A percentile compares a stretch with the other conserved stretches of the same genome.
Conservation (phyloP, 2,329 filamentous ascomycete species). For the Cladosporium sp. region DNA sequence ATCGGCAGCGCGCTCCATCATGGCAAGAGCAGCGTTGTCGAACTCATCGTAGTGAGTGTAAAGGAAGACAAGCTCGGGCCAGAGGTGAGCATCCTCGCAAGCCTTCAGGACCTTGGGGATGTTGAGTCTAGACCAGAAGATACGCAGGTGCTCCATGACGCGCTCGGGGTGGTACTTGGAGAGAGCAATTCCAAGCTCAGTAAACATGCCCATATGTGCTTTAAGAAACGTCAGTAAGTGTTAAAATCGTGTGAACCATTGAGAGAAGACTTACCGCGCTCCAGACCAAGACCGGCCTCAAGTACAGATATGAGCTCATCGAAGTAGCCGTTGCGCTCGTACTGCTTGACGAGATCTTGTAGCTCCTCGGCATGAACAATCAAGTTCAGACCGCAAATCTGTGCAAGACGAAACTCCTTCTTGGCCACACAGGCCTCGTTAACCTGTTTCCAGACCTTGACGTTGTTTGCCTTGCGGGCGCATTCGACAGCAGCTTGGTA, state of each 20-base stretch:
- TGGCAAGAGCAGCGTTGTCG: conserved; percentile 93
- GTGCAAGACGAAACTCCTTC: conserved; percentile 97
- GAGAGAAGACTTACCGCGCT: conserved; percentile 32
- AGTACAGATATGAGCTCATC: conserved; percentile 94
- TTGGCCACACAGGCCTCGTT: conserved; percentile 94
- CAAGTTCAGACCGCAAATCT: conserved; percentile 97
- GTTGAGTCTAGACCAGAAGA: conserved; percentile 97
- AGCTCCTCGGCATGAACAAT: conserved; percentile 97
- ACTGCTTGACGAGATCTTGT: conserved; percentile 88
- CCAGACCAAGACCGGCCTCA: conserved; percentile 86
- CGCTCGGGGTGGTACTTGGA: conserved; percentile 94
- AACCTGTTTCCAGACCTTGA: conserved; percentile 99
- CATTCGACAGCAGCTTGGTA: conserved; percentile 98
- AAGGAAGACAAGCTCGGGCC: conserved; percentile 91
- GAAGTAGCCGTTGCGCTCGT: conserved; percentile 96
- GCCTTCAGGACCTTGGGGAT: conserved; percentile 95
- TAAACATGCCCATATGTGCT: conserved; percentile 97
- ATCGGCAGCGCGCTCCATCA: conserved; percentile 96
- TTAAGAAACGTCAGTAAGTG: neutral
- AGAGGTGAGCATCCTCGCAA: conserved; percentile 90
- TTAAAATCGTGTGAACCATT: too few relatives aligned
- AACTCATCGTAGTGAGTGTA: conserved; percentile 99
- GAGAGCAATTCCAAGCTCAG: conserved; percentile 84
- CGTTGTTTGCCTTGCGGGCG: conserved; percentile 96
- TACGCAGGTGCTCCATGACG: conserved; percentile 96